phyloP scores from a whole-genome alignment of 2,329 filamentous ascomycete genomes.

The Ambrosiella beaveri region DNA sequence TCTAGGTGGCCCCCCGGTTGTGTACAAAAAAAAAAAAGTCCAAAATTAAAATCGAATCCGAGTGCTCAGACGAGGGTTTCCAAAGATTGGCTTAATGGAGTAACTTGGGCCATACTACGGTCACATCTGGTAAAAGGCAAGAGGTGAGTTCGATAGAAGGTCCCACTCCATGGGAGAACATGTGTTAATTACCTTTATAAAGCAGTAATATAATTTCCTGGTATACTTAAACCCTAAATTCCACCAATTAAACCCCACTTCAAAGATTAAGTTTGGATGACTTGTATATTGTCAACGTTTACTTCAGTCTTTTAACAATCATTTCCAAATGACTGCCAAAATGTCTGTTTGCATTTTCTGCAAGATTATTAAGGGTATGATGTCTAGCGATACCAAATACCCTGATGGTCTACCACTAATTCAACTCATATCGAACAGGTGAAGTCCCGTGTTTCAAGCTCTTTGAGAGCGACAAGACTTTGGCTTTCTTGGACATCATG shows the following conservation, averaged over 20 bases:
- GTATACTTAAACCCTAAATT: neutral
- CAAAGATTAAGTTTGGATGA: no score
- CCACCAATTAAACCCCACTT: no score
- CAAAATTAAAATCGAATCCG: slow-evolving; percentile 27
- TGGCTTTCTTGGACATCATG: slow-evolving; percentile 92
- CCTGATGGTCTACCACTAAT: slow-evolving; percentile 11
- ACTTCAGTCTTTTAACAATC: no score
- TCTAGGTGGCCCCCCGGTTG: neutral
- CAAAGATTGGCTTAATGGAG: slow-evolving; percentile 37
- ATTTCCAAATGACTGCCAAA: slow-evolving; percentile 9
- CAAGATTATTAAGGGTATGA: slow-evolving; percentile 80
- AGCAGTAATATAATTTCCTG: neutral
- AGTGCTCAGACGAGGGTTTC: slow-evolving; percentile 20
- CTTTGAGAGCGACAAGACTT: slow-evolving; percentile 80
- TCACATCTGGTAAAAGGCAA: slow-evolving; percentile 71
- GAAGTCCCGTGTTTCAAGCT: slow-evolving; percentile 96
- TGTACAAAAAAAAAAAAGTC: slow-evolving; percentile 13
- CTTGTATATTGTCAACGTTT: no score
- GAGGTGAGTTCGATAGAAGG: slow-evolving; percentile 57
- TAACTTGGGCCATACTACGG: slow-evolving; percentile 42
- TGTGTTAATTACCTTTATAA: slow-evolving; percentile 4
- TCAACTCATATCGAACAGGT: slow-evolving; percentile 32
- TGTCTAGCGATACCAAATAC: neutral
- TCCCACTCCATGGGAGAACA: slow-evolving; percentile 38
- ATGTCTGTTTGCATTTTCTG: slow-evolving; percentile 65